Evolutionary conservation across 306 rosid genomes (phyloP).

Genomic region (Canavalia gladiata): DNA sequence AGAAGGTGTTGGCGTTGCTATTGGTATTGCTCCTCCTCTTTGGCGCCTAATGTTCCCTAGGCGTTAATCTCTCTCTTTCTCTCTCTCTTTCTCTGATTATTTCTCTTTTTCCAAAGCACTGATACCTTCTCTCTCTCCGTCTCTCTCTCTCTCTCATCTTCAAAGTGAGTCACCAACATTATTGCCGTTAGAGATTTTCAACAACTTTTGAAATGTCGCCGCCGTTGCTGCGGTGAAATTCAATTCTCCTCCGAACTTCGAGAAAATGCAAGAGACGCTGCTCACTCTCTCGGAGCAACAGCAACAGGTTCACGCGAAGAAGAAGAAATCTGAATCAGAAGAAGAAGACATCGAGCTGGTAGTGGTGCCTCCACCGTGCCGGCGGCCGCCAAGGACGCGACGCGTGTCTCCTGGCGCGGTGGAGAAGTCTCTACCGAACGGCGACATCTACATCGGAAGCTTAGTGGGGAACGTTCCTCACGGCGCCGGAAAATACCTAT

Average conservation of each 20-base stretch:
- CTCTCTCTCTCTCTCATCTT: not conserved
- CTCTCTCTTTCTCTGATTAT: not conserved
- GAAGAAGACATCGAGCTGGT: conserved; percentile 43
- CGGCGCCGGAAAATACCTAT: conserved; percentile 58
- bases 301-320: not conserved
- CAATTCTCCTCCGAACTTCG: not conserved
- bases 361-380: conserved; percentile 41
- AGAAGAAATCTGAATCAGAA: conserved; percentile 39
- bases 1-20: not conserved
- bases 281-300: conserved; percentile 48
- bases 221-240: not conserved
- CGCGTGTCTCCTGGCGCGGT: conserved; percentile 44
- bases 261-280: conserved; percentile 60
- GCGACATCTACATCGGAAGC: conserved; percentile 60
- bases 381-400: conserved; percentile 36
- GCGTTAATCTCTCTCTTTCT: not conserved
- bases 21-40: not conserved
- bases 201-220: conserved; percentile 41
- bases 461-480: conserved; percentile 51
- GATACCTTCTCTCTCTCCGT: not conserved
- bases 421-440: conserved; percentile 50
- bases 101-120: conserved; percentile 21
- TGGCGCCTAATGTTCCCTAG: conserved; percentile 16
- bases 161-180: not conserved
- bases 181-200: not conserved